Percentiles rank a stretch among this genome's conserved stretches.
These are phyloP conservation scores for Talaromyces islandicus DNA, from an alignment of 2,329 filamentous ascomycete species.

Conservation along the genomic window DNA sequence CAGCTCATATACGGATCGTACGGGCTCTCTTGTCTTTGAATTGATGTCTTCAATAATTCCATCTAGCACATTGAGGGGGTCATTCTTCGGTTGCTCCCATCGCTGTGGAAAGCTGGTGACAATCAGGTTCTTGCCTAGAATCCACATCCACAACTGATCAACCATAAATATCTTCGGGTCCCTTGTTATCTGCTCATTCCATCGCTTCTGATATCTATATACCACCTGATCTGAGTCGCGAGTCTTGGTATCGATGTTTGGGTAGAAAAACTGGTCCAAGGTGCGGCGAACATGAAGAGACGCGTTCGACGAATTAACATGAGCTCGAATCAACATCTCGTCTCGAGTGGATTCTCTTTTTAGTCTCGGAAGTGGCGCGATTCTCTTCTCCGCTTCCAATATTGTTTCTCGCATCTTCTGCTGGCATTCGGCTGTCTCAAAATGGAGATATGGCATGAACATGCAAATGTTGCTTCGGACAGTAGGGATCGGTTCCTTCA, in stretches of 20 bases:
- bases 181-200: constrained; percentile 20
- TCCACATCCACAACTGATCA: constrained; percentile 63
- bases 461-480: constrained; percentile 22
- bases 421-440: constrained; percentile 53
- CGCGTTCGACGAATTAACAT: constrained; percentile 29
- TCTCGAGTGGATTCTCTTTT: constrained; percentile 27
- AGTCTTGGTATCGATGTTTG: constrained; percentile 52
- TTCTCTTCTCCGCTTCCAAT: constrained; percentile 25
- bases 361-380: constrained; percentile 14
- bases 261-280: constrained; percentile 61
- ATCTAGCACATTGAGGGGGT: constrained; percentile 58
- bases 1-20: constrained; percentile 57
- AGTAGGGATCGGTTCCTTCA: background rate
- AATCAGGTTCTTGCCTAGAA: constrained; percentile 53
- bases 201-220: constrained; percentile 50
- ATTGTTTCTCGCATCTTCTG: constrained; percentile 54
- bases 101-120: constrained; percentile 40
- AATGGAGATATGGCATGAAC: constrained; percentile 62
- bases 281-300: constrained; percentile 54
- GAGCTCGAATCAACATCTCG: constrained; percentile 32
- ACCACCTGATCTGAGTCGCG: constrained; percentile 61
- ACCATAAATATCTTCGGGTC: constrained; percentile 62
- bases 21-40: constrained; percentile 55
- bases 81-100: constrained; percentile 52
- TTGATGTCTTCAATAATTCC: constrained; percentile 59